Base-by-base conservation (phyloP, 805 yeast species). In the Metschnikowia gruessii region DNA sequence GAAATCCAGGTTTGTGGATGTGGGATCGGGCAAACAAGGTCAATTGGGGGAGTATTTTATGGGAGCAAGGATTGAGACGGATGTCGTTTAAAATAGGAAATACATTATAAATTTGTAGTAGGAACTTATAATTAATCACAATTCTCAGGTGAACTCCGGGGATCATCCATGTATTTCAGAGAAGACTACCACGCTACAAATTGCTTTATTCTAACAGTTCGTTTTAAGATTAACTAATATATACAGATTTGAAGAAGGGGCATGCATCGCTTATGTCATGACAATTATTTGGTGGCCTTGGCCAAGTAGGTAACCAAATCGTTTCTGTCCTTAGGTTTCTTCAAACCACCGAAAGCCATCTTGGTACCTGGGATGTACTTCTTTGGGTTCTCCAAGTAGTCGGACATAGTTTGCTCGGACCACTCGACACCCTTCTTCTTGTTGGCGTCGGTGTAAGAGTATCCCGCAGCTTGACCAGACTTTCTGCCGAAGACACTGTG, bases 281-380 rank as follows among this genome's bases (percentile, higher is more conserved):
- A 17, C 12, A 41, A 42, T 66, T 70, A 68, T 57, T 67, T 67
- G 61, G 76, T 70, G 51, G 76, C 76, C 30, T 52, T 48, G 42
- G 61, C 70, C 65, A 92, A 80, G 86, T 89, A 92, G 63, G 98
- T 82, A 66, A 92, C 76, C 72, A 94, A 78, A 73, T 94, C 98
- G 78, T 88, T 87, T 85, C 98, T 89, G 81, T 94, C 99, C 85
- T 90, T 92, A 58, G 90, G 85, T 83, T 94, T 94, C 91, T 94
- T 94, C 76, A 94, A 83, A 79, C 99, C 99, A 78, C 97, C 99
- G 65, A 92, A 94, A 58, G 99, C 98, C 99, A 94, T 94, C 87
- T 94, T 94, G 80, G 98, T 94, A 75, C 99, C 99, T 70, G 99
- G 99, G 62, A 94, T 90, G 81, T 90, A 94, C 80, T 94, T 94